Conservation (phyloP, 2,329 filamentous ascomycete species). For the Fusarium sp. region DNA sequence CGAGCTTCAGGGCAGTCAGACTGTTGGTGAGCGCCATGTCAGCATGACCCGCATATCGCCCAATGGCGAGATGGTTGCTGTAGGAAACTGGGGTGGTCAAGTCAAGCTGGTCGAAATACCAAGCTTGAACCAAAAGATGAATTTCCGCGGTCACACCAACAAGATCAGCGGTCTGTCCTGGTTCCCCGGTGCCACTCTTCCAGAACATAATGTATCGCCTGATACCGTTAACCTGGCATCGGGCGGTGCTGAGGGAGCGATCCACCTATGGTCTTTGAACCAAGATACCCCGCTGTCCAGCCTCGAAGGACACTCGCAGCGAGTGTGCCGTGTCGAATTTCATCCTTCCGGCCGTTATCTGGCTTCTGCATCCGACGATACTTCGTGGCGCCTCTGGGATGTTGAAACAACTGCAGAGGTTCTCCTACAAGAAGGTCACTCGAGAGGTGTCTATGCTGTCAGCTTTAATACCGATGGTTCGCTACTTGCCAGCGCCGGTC, state of each 20-base stretch:
- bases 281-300: constrained; percentile 88
- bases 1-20: constrained; percentile 93
- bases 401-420: constrained; percentile 86
- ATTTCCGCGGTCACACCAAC: constrained; percentile 85
- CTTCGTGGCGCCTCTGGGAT: constrained; percentile 97
- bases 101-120: constrained; percentile 89
- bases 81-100: constrained; percentile 92
- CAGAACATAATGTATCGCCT: constrained; percentile 75
- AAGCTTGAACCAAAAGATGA: constrained; percentile 79
- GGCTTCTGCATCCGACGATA: constrained; percentile 94
- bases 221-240: constrained; percentile 87
- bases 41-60: constrained; percentile 94
- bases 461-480: constrained; percentile 93
- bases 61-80: constrained; percentile 83
- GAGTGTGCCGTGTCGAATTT: constrained; percentile 93
- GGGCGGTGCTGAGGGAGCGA: constrained; percentile 86
- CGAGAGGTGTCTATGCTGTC: constrained; percentile 89
- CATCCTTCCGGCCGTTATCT: constrained; percentile 92
- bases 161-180: constrained; percentile 92
- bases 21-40: constrained; percentile 88
- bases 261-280: constrained; percentile 90
- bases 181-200: constrained; percentile 84
- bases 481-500: constrained; percentile 87
- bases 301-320: constrained; percentile 83
- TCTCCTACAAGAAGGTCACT: constrained; percentile 92